These are phyloP conservation scores for Panaeolus cyanescens DNA, from an alignment of 768 basidiomycete genomes.

Conservation along the genomic window DNA sequence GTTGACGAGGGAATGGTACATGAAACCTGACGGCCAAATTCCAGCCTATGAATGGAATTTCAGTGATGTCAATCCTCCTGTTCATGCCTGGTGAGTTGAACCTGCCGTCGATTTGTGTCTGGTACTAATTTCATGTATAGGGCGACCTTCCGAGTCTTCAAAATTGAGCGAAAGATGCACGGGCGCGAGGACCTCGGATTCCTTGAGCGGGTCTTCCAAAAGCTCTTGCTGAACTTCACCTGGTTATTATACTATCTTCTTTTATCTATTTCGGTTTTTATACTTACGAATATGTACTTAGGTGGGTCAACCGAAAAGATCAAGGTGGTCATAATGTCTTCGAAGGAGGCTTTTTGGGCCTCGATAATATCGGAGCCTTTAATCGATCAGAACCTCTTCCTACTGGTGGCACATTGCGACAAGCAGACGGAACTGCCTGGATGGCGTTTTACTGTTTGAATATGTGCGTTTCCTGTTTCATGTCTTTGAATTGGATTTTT, in stretches of 20 bases:
- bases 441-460: slow-evolving; percentile 99
- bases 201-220: slow-evolving; percentile 98
- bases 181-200: slow-evolving; percentile 90
- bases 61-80: slow-evolving; percentile 96
- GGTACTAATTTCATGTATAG: slow-evolving; percentile 33
- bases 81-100: slow-evolving; percentile 84
- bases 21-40: slow-evolving; percentile 98
- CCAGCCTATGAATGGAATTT: slow-evolving; percentile 99
- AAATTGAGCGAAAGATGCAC: slow-evolving; percentile 95
- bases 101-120: neutral
- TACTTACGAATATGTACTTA: slow-evolving; percentile 23
- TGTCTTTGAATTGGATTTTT: neutral
- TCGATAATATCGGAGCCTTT: slow-evolving; percentile 98
- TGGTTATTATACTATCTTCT: slow-evolving; percentile 52
- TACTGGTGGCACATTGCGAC: slow-evolving; percentile 90
- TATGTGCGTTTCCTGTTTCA: slow-evolving; percentile 57
- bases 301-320: slow-evolving; percentile 99
- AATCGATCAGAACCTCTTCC: slow-evolving; percentile 97
- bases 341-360: slow-evolving; percentile 96
- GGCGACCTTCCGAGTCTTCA: slow-evolving; percentile 98
- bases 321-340: slow-evolving; percentile 94
- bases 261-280: neutral
- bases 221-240: slow-evolving; percentile 94
- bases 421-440: slow-evolving; percentile 99
- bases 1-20: slow-evolving; percentile 98